These are phyloP conservation scores for Flaveria trinervia DNA, from an alignment of 129 eudicot species.

Conservation along the genomic window DNA sequence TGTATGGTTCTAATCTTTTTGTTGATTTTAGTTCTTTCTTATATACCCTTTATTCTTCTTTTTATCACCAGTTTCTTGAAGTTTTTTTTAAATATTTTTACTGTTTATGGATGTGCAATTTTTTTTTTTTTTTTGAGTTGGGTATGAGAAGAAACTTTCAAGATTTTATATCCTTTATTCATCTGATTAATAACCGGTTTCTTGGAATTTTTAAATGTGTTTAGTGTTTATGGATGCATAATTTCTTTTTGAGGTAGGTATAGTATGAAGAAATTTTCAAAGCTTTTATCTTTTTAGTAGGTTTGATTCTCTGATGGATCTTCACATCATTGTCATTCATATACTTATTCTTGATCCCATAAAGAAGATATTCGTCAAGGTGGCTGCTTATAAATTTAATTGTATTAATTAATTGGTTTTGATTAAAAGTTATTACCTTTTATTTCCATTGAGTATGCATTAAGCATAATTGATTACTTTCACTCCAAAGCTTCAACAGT, in stretches of 20 bases:
- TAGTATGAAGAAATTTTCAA: neutral
- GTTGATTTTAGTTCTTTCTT: neutral
- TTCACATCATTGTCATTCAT: constrained; percentile 29
- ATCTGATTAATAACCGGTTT: no score
- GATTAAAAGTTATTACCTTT: constrained; percentile 11
- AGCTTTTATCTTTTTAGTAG: constrained; percentile 20
- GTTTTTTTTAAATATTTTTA: neutral
- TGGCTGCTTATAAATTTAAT: constrained; percentile 3
- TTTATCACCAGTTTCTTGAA: neutral
- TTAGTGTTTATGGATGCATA: no score
- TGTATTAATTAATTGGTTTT: neutral
- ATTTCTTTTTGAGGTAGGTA: no score
- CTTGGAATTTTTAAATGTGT: no score
- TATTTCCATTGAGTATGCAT: constrained; percentile 29
- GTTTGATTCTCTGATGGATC: constrained; percentile 23
- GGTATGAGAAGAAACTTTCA: constrained; percentile 19
- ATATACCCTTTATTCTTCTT: neutral
- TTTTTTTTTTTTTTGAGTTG: neutral
- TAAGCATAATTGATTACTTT: constrained; percentile 10
- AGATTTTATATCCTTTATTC: no score
- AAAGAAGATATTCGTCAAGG: constrained; percentile 9
- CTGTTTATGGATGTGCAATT: no score
- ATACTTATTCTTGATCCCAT: constrained; percentile 21
- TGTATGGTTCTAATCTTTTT: constrained; percentile 51
- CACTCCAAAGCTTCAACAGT: constrained; percentile 24